phyloP scores from a whole-genome alignment of 768 basidiomycete genomes.

The Serendipita indica region DNA sequence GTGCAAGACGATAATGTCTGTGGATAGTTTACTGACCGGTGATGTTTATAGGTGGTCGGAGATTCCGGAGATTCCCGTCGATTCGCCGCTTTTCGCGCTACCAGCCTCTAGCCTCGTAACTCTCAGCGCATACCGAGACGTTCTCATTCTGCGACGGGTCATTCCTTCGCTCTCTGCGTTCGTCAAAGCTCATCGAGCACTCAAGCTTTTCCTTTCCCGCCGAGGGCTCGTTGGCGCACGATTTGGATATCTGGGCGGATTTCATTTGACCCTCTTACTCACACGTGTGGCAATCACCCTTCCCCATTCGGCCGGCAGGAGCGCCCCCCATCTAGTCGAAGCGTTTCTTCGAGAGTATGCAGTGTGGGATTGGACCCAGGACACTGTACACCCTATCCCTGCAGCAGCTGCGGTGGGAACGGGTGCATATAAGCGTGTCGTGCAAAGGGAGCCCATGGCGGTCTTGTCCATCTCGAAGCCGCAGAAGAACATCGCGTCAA shows the following conservation, averaged over 20 bases:
- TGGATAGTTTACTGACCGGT: not conserved
- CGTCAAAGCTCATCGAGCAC: slow-evolving; percentile 15
- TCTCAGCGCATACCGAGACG: slow-evolving; percentile 18
- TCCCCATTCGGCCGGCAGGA: not conserved
- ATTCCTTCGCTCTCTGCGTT: slow-evolving; percentile 13
- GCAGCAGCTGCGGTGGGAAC: not conserved
- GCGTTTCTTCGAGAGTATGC: slow-evolving; percentile 16
- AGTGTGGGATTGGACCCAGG: slow-evolving; percentile 15
- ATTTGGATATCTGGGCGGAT: slow-evolving; percentile 18
- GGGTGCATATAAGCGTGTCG: slow-evolving; percentile 12
- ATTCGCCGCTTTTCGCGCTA: slow-evolving; percentile 15
- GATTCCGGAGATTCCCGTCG: slow-evolving; percentile 9
- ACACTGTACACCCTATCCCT: slow-evolving; percentile 13
- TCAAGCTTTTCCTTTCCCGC: slow-evolving; percentile 14
- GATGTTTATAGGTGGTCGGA: slow-evolving; percentile 14
- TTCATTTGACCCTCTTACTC: slow-evolving; percentile 17
- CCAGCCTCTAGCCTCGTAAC: slow-evolving; percentile 15
- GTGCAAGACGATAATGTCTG: slow-evolving; percentile 1
- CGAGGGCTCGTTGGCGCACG: slow-evolving; percentile 16
- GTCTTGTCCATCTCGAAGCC: slow-evolving; percentile 17
- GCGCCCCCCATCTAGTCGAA: slow-evolving; percentile 14
- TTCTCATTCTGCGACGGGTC: slow-evolving; percentile 11
- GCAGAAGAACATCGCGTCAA: slow-evolving; percentile 13
- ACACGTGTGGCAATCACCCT: slow-evolving; percentile 11
- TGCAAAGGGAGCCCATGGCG: slow-evolving; percentile 15